Conservation (phyloP, 108 stramenopile genomes). For the Nitzschia sp. region DNA sequence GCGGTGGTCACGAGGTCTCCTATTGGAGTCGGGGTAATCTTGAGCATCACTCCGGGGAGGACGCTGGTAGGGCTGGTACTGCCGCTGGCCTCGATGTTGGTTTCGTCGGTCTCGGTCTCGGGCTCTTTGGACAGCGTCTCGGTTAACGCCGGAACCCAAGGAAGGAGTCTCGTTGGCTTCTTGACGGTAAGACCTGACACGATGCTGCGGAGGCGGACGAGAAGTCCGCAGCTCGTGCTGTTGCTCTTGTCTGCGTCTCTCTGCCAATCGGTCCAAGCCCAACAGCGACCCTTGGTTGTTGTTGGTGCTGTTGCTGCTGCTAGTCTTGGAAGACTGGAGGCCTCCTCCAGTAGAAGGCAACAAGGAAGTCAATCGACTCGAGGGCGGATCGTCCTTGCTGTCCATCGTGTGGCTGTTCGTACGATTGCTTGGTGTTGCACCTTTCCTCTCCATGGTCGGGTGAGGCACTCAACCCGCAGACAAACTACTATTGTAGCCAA, state of each 20-base stretch:
- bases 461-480: too few relatives aligned
- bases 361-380: conserved; percentile 53
- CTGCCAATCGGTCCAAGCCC: conserved; percentile 58
- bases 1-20: not conserved
- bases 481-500: too few relatives aligned
- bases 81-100: conserved; percentile 33
- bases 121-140: conserved; percentile 34
- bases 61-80: conserved; percentile 21
- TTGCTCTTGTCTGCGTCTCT: conserved; percentile 34
- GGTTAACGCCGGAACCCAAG: conserved; percentile 58
- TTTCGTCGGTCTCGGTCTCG: conserved; percentile 27
- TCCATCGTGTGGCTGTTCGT: too few relatives aligned
- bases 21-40: not conserved
- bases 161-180: conserved; percentile 71
- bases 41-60: not conserved
- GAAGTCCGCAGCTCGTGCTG: not conserved
- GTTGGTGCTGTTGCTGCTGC: not conserved
- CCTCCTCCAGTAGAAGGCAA: conserved; percentile 66
- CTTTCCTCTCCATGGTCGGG: too few relatives aligned
- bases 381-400: too few relatives aligned
- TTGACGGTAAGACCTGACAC: conserved; percentile 40
- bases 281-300: conserved; percentile 28
- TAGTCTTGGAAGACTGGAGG: conserved; percentile 22
- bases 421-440: too few relatives aligned
- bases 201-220: not conserved